phyloP scores from a whole-genome alignment of 139 green algal species.

The Eudorina sp. region DNA sequence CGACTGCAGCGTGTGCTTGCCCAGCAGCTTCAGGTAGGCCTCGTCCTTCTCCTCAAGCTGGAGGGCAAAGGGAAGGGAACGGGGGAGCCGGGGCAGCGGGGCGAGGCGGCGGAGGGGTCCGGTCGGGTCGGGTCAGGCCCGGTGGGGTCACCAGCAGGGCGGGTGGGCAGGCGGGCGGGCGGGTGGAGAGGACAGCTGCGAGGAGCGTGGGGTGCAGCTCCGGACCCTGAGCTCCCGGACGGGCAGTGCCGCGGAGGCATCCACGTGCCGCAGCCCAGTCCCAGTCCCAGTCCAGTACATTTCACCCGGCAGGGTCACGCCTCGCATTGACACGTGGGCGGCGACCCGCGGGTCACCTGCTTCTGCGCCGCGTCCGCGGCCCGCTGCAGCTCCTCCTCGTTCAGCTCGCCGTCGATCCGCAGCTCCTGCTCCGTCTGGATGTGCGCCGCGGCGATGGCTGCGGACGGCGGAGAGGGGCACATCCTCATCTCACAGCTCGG shows the following conservation, averaged over 20 bases:
- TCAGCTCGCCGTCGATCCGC: slow-evolving; percentile 45
- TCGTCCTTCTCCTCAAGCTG: slow-evolving; percentile 55
- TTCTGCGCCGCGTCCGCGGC: slow-evolving; percentile 40
- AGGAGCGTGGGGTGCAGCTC: not conserved
- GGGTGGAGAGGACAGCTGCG: not conserved
- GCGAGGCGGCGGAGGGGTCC: not conserved
- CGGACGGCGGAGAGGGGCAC: not conserved
- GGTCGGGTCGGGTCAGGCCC: no score
- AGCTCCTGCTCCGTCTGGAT: slow-evolving; percentile 43
- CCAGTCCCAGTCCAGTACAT: no score
- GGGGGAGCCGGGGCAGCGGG: not conserved
- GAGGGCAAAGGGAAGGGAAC: no score
- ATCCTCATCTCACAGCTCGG: no score
- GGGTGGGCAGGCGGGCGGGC: not conserved
- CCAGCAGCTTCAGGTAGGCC: slow-evolving; percentile 56
- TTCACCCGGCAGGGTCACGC: no score
- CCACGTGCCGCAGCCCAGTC: no score
- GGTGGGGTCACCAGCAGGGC: no score
- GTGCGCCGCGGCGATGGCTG: slow-evolving; percentile 20
- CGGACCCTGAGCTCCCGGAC: no score
- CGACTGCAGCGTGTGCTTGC: slow-evolving; percentile 58
- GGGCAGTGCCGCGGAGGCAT: no score
- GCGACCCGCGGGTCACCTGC: slow-evolving; percentile 3
- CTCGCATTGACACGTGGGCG: no score
- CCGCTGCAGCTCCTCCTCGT: slow-evolving; percentile 58